Evolutionary conservation across 2,329 filamentous ascomycete genomes (phyloP), one percentile per base, ranked within the genome.

Genomic region (Calonectria ilicicola): DNA sequence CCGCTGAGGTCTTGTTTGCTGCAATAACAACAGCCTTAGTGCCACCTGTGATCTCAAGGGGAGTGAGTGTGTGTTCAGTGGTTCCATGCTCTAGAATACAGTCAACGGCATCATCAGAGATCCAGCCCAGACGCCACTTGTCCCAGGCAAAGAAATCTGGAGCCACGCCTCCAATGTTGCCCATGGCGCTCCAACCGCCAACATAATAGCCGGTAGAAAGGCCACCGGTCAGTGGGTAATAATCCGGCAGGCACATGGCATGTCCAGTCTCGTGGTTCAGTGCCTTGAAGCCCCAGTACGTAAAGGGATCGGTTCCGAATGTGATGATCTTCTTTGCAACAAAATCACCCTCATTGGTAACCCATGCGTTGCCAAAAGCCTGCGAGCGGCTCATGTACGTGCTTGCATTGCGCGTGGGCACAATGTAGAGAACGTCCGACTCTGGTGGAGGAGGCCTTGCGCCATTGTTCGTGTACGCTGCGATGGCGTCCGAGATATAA

Each of bases 111-210:
- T 76, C 70, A 26, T 85, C 83, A 0, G 70, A 60, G 5, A 85
- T 69, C 83, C 83, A 85, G 27, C 83, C 83, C 26, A 84, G 75
- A 32, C 82, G 76, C 83, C 83, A 85, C 75, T 84, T 84, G 67
- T 84, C 79, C 83, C 83, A 85, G 2, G 81, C 81, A 42, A 85
- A 84, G 65, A 81, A 84, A 46, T 84, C 83, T 15, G 82, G 82
- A 21, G 77, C 80, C 1, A 77, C 79, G 2, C 81, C 83, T 60
- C 74, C 78, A 44, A 85, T 81, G 23, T 81, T 75, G 17, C 83
- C 84, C 83, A 84, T 85, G n/a, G 83, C 72, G 63, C 82, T 80
- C 82, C 82, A 85, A 3, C 83, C 82, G 21, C 83, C 84, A 9
- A 83, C 80, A 63, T 80, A 84, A 4, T 81, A 44, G 0, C 80